Evolutionary conservation across 2,329 filamentous ascomycete species (phyloP).

Genomic region (Corynespora cassiicola): DNA sequence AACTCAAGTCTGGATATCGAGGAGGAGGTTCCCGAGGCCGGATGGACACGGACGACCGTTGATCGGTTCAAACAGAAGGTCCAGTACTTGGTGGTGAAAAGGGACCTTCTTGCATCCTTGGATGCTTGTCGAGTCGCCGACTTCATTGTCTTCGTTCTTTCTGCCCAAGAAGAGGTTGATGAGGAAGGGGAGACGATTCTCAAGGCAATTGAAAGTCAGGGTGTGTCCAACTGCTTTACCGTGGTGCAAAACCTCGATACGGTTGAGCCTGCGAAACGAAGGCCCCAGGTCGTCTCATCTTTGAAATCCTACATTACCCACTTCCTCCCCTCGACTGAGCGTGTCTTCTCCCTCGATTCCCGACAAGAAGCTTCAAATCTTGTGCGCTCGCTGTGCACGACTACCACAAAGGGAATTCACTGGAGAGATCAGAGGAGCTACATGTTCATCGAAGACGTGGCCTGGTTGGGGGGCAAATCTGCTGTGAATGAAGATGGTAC

Average conservation of each 20-base stretch:
- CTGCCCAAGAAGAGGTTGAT: conserved; percentile 83
- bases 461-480: conserved; percentile 65
- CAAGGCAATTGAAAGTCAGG: conserved; percentile 88
- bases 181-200: conserved; percentile 83
- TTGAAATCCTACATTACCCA: conserved; percentile 92
- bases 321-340: conserved; percentile 92
- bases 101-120: conserved; percentile 77
- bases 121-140: conserved; percentile 90
- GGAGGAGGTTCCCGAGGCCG: conserved; percentile 65
- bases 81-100: conserved; percentile 78
- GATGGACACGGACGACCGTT: conserved; percentile 70
- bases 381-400: conserved; percentile 88
- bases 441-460: conserved; percentile 86
- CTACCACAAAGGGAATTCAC: conserved; percentile 88
- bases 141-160: conserved; percentile 87
- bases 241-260: conserved; percentile 80
- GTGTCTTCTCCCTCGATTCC: conserved; percentile 85
- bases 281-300: conserved; percentile 77
- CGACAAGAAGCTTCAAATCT: conserved; percentile 91
- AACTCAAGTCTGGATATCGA: conserved; percentile 83
- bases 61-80: conserved; percentile 96
- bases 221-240: conserved; percentile 89
- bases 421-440: conserved; percentile 97
- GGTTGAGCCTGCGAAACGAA: conserved; percentile 80
- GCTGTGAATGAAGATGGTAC: conserved; percentile 53